phyloP scores from a whole-genome alignment of 1,139 yeast species.

The Trichomonascaceae sp. region DNA sequence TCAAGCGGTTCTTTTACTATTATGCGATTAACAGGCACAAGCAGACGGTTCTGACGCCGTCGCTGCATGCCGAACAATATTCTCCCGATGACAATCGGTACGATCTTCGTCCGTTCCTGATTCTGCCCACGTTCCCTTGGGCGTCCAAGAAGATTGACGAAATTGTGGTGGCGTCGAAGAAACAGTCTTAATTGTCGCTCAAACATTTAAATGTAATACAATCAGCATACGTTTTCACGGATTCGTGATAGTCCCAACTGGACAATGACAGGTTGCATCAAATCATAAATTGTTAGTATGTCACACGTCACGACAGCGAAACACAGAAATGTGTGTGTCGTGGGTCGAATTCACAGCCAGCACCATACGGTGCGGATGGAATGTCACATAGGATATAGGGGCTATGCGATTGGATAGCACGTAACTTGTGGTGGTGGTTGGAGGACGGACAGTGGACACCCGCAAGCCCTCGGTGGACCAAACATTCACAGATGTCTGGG shows the following conservation, averaged over 20 bases:
- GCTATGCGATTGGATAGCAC: constrained; percentile 28
- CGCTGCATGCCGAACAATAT: constrained; percentile 95
- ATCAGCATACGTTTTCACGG: not conserved
- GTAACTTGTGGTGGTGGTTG: constrained; percentile 31
- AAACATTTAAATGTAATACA: not conserved
- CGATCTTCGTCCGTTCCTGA: constrained; percentile 86
- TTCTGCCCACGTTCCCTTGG: constrained; percentile 83
- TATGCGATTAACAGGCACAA: constrained; percentile 94
- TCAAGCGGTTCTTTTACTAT: constrained; percentile 79
- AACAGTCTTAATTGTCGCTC: not conserved
- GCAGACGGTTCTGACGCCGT: constrained; percentile 92
- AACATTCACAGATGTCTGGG: constrained; percentile 56
- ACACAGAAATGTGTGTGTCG: constrained; percentile 60
- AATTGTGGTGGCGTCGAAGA: too few species aligned
- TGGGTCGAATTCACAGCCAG: constrained; percentile 77
- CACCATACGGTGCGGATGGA: constrained; percentile 95
- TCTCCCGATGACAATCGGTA: constrained; percentile 96
- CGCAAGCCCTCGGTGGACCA: constrained; percentile 82
- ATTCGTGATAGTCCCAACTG: not conserved
- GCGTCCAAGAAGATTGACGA: constrained; percentile 81
- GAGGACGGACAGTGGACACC: constrained; percentile 49
- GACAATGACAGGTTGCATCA: not conserved
- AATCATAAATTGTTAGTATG: not conserved
- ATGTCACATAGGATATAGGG: constrained; percentile 52
- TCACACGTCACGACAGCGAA: constrained; percentile 30